Evolutionary conservation across 352 stramenopile species (phyloP).

Genomic region (Globisporangium megalacanthum): DNA sequence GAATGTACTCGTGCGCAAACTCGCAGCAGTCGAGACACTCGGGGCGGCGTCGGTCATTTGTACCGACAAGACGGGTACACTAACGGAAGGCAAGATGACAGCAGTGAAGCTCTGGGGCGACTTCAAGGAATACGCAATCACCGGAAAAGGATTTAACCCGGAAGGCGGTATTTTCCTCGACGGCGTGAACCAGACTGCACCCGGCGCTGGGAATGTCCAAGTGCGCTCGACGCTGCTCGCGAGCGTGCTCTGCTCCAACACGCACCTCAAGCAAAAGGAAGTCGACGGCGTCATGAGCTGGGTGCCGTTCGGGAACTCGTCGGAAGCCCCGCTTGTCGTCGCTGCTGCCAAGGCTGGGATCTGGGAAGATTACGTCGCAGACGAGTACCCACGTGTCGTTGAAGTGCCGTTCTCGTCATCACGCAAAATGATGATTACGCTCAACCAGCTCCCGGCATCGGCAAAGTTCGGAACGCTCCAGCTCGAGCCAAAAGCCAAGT

Average conservation of each 20-base stretch:
- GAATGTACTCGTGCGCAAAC: conserved; percentile 82
- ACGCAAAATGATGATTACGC: conserved; percentile 92
- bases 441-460: conserved; percentile 37
- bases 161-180: conserved; percentile 48
- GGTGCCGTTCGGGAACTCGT: conserved; percentile 66
- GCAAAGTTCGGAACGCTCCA: conserved; percentile 38
- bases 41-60: conserved; percentile 91
- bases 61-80: conserved; percentile 94
- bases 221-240: conserved; percentile 53
- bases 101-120: conserved; percentile 73
- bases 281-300: conserved; percentile 37
- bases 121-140: conserved; percentile 64
- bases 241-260: conserved; percentile 71
- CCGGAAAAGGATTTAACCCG: conserved; percentile 53
- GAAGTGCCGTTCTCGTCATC: conserved; percentile 95
- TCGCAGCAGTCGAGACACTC: conserved; percentile 80
- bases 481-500: conserved; percentile 32
- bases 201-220: conserved; percentile 38
- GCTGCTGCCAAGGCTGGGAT: conserved; percentile 66
- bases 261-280: conserved; percentile 59
- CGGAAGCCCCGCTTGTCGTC: conserved; percentile 62
- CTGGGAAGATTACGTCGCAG: conserved; percentile 43
- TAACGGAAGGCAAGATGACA: conserved; percentile 88
- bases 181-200: conserved; percentile 30
- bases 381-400: conserved; percentile 64